A percentile compares a stretch with the other conserved stretches of the same genome.
These are phyloP conservation scores for Priceomyces castillae DNA, from an alignment of 805 yeast species.

Conservation along the genomic window DNA sequence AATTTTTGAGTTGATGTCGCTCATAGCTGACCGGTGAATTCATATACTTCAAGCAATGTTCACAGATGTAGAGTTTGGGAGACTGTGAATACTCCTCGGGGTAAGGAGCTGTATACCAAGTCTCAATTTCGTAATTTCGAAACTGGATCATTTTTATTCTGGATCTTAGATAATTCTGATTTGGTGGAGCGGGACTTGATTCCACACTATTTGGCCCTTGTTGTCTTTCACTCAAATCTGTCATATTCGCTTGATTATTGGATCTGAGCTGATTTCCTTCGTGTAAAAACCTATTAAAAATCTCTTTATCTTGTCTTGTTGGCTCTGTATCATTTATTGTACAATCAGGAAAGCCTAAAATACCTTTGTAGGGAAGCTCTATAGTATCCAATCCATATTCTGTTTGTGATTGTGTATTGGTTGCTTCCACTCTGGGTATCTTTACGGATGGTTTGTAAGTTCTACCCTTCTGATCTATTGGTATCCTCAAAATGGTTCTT, in stretches of 20 bases:
- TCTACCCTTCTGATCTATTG: background rate
- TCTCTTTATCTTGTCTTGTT: conserved; percentile 43
- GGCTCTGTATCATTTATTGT: conserved; percentile 64
- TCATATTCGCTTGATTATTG: conserved; percentile 19
- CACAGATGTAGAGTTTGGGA: conserved; percentile 70
- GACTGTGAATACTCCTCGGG: conserved; percentile 78
- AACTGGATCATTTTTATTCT: conserved; percentile 65
- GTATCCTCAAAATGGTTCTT: background rate
- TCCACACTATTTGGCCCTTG: conserved; percentile 13
- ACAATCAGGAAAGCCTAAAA: conserved; percentile 56
- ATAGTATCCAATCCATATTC: conserved; percentile 20
- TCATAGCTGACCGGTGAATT: conserved; percentile 60
- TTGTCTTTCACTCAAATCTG: conserved; percentile 7
- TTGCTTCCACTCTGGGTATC: too few species aligned
- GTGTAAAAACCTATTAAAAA: conserved; percentile 43
- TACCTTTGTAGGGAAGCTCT: conserved; percentile 68
- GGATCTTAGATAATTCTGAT: conserved; percentile 14
- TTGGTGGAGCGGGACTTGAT: conserved; percentile 7
- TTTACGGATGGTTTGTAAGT: background rate
- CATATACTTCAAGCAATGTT: conserved; percentile 79
- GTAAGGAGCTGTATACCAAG: conserved; percentile 93
- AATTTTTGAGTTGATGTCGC: conserved; percentile 70
- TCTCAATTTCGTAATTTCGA: conserved; percentile 69
- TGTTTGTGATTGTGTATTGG: background rate
- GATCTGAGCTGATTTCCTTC: conserved; percentile 40